These are phyloP conservation scores for Daldinia vernicosa DNA, from an alignment of 495 filamentous ascomycete species.

Conservation along the genomic window DNA sequence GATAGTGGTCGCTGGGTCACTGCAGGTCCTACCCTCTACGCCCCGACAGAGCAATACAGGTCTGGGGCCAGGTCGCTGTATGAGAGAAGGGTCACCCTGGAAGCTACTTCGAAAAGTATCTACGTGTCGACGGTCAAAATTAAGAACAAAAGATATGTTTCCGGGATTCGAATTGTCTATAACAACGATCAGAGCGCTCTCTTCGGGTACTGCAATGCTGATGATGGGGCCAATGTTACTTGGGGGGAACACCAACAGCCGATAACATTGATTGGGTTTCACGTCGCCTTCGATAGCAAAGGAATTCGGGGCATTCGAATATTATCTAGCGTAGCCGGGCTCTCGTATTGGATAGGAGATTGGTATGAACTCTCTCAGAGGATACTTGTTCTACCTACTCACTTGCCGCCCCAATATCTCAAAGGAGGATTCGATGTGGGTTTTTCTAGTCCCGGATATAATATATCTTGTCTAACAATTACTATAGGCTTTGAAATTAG, in stretches of 20 bases:
- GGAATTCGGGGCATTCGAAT: not conserved
- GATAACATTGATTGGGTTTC: not conserved
- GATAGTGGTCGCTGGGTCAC: not conserved
- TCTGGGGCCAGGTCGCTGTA: not conserved
- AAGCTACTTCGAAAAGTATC: not conserved
- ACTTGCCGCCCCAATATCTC: not conserved
- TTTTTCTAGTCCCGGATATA: not conserved
- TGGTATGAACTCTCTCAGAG: not conserved
- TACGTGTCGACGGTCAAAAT: not conserved
- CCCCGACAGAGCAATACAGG: not conserved
- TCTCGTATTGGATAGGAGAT: not conserved
- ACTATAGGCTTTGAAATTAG: not conserved
- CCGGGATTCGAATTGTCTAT: not conserved
- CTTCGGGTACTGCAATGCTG: not conserved
- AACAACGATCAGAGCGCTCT: not conserved
- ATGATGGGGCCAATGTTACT: not conserved
- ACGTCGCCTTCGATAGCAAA: not conserved
- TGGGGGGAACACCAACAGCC: not conserved
- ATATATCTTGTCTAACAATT: not conserved
- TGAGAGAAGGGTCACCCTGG: not conserved
- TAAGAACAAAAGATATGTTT: not conserved
- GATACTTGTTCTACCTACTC: not conserved
- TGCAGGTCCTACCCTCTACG: not conserved
- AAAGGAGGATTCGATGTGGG: not conserved
- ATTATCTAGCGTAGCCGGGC: not conserved